Evolutionary conservation across 768 basidiomycete species (phyloP).

Genomic region (Podaxis sp.): DNA sequence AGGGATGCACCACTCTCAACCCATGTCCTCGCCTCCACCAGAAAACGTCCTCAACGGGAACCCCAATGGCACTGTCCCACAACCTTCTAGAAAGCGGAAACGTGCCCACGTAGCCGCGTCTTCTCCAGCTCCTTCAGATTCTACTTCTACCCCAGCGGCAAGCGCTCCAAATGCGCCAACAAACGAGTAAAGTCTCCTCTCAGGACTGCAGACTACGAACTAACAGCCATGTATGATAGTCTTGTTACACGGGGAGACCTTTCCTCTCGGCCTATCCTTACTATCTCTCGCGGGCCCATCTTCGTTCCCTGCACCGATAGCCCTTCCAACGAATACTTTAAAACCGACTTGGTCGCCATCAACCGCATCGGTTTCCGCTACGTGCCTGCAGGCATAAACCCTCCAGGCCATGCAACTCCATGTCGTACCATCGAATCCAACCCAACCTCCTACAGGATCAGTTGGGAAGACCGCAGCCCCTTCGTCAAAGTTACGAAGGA

Average conservation of each 20-base stretch:
- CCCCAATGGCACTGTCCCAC: slow-evolving; percentile 33
- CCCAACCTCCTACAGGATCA: slow-evolving; percentile 68
- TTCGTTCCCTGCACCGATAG: slow-evolving; percentile 61
- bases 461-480: slow-evolving; percentile 90
- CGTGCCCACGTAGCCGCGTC: slow-evolving; percentile 45
- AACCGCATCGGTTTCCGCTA: slow-evolving; percentile 83
- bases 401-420: slow-evolving; percentile 52
- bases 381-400: slow-evolving; percentile 73
- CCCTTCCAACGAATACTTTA: slow-evolving; percentile 49
- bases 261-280: slow-evolving; percentile 66
- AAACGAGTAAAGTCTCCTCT: slow-evolving; percentile 5
- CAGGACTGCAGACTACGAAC: background rate
- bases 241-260: slow-evolving; percentile 69
- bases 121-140: slow-evolving; percentile 63
- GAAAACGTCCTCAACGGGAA: slow-evolving; percentile 13
- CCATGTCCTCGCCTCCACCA: slow-evolving; percentile 15
- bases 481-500: slow-evolving; percentile 80
- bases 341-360: slow-evolving; percentile 68
- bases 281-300: slow-evolving; percentile 71
- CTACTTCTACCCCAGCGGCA: slow-evolving; percentile 32
- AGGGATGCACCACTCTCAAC: background rate
- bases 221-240: slow-evolving; percentile 34
- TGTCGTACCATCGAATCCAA: slow-evolving; percentile 82
- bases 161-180: slow-evolving; percentile 23
- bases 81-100: slow-evolving; percentile 55